Conservation (phyloP, 768 basidiomycete genomes). For the Hygrocybe punicea region DNA sequence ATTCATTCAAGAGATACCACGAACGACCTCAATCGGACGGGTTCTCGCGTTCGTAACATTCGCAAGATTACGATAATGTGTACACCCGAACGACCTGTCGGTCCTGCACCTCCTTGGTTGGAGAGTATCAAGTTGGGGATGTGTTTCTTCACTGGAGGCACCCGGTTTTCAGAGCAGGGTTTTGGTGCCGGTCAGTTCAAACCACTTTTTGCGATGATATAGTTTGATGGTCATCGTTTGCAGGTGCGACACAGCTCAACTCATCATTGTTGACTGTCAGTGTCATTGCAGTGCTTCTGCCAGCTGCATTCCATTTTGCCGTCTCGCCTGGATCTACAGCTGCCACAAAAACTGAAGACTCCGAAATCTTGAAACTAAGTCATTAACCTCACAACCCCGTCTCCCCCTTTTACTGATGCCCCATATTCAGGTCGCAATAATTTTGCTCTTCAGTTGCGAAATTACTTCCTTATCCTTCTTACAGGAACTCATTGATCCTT, state of each 20-base stretch:
- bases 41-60: not conserved
- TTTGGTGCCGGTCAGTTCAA: conserved; percentile 64
- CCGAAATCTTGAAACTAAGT: conserved; percentile 62
- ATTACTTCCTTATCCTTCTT: not conserved
- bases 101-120: conserved; percentile 42
- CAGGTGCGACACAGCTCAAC: conserved; percentile 65
- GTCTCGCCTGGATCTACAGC: conserved; percentile 8
- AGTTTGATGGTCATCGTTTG: not conserved
- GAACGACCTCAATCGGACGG: not conserved
- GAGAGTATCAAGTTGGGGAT: conserved; percentile 65
- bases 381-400: conserved; percentile 28
- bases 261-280: conserved; percentile 73
- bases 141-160: conserved; percentile 89
- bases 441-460: conserved; percentile 68
- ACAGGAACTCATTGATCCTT: not conserved
- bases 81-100: conserved; percentile 40
- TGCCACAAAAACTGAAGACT: conserved; percentile 31
- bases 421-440: conserved; percentile 58
- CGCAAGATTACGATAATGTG: conserved; percentile 29
- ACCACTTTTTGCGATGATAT: conserved; percentile 16
- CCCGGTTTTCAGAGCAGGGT: conserved; percentile 75
- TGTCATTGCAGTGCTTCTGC: conserved; percentile 76
- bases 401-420: not conserved
- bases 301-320: conserved; percentile 73
- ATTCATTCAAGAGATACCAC: not conserved